A percentile compares a stretch with the other conserved stretches of the same genome.
phyloP scores from a whole-genome alignment of 169 alveolate genomes.

The Babesia divergens region DNA sequence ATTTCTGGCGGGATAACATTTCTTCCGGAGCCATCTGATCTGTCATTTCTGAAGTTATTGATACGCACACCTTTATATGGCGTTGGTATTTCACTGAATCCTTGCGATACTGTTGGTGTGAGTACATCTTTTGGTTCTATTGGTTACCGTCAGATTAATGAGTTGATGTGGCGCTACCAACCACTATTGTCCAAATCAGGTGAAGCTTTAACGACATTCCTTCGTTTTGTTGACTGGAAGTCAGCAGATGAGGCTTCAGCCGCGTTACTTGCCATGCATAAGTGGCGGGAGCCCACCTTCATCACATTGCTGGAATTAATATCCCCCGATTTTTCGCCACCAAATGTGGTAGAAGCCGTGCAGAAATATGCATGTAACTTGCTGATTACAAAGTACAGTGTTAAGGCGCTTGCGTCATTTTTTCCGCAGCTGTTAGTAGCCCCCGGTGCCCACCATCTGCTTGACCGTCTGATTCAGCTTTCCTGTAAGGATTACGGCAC shows the following conservation, averaged over 20 bases:
- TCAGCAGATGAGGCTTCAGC: conserved; percentile 32
- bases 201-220: conserved; percentile 53
- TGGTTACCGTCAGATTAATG: conserved; percentile 50
- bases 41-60: conserved; percentile 22
- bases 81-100: conserved; percentile 4
- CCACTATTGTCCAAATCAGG: conserved; percentile 39
- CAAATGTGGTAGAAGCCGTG: conserved; percentile 5
- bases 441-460: neutral
- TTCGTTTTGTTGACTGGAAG: conserved; percentile 64
- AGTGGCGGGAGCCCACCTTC: conserved; percentile 58
- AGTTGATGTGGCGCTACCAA: conserved; percentile 58
- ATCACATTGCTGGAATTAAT: conserved; percentile 64
- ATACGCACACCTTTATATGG: conserved; percentile 33
- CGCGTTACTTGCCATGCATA: conserved; percentile 24
- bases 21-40: conserved; percentile 32
- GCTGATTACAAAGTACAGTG: neutral
- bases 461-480: neutral
- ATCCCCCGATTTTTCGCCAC: conserved; percentile 38
- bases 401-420: neutral
- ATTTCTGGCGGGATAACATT: conserved; percentile 2
- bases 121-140: conserved; percentile 16
- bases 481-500: neutral
- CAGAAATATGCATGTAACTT: neutral
- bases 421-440: conserved; percentile 25
- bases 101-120: neutral